These are phyloP conservation scores for Cryptococcus sp. DNA, from an alignment of 1,284 basidiomycete genomes.

Conservation along the genomic window DNA sequence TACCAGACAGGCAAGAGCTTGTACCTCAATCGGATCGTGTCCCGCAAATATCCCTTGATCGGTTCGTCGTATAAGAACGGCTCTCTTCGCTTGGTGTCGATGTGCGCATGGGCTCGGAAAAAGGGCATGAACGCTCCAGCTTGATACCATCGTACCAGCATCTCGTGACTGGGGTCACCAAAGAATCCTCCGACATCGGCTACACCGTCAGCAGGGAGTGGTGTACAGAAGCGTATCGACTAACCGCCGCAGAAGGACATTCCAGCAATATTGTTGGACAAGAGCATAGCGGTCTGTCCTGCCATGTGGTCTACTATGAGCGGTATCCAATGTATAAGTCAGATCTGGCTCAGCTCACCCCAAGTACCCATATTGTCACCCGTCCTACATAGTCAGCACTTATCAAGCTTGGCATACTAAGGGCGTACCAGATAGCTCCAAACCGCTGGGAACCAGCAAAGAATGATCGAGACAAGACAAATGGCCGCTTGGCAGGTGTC, in stretches of 20 bases:
- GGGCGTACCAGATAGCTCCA: conserved; percentile 80
- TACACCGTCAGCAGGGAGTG: conserved; percentile 38
- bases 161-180: conserved; percentile 88
- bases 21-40: conserved; percentile 79
- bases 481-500: conserved; percentile 70
- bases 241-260: conserved; percentile 87
- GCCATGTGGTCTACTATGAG: conserved; percentile 66
- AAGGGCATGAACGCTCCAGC: conserved; percentile 93
- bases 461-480: conserved; percentile 92
- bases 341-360: conserved; percentile 53
- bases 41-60: conserved; percentile 71
- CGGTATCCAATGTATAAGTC: neutral
- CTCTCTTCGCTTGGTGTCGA: conserved; percentile 96
- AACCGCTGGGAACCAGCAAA: conserved; percentile 92
- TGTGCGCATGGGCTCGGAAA: conserved; percentile 97
- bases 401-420: neutral
- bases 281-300: conserved; percentile 88
- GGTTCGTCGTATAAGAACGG: conserved; percentile 90
- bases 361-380: conserved; percentile 97
- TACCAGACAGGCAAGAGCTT: conserved; percentile 91
- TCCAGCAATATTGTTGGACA: conserved; percentile 86
- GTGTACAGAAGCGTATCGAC: conserved; percentile 30
- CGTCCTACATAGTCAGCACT: conserved; percentile 49
- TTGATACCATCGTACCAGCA: conserved; percentile 96
- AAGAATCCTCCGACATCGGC: conserved; percentile 99